Evolutionary conservation across 2,329 filamentous ascomycete species (phyloP).

Genomic region (Cytospora chrysosperma): DNA sequence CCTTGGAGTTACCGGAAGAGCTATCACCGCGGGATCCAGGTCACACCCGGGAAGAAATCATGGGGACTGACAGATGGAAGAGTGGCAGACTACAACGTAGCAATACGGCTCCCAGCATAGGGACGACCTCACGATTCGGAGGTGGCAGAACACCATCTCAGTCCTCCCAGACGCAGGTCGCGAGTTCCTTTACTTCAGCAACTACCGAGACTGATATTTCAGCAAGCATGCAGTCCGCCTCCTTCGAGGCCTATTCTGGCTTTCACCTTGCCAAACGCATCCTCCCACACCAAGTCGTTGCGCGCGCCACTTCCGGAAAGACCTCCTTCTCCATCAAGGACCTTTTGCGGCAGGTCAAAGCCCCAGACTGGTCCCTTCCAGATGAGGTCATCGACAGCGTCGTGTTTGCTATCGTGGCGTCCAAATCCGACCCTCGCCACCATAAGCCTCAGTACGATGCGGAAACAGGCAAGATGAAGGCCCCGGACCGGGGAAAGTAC

Average conservation of each 20-base stretch:
- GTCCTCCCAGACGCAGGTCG: conserved; percentile 16
- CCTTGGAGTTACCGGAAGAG: conserved; percentile 52
- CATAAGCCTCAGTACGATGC: conserved; percentile 49
- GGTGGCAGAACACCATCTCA: conserved; percentile 26
- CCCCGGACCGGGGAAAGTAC: conserved; percentile 73
- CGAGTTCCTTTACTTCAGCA: conserved; percentile 21
- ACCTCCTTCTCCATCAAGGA: conserved; percentile 77
- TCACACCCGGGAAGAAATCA: conserved; percentile 65
- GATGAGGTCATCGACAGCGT: conserved; percentile 85
- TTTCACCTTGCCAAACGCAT: conserved; percentile 81
- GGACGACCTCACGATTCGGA: conserved; percentile 25
- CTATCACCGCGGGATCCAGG: conserved; percentile 40
- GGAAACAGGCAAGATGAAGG: conserved; percentile 46
- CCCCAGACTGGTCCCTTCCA: conserved; percentile 78
- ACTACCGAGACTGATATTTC: conserved; percentile 32
- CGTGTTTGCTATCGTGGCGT: conserved; percentile 81
- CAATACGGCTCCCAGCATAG: conserved; percentile 41
- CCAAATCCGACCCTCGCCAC: conserved; percentile 76
- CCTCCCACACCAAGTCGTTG: conserved; percentile 76
- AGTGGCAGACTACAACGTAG: conserved; percentile 40
- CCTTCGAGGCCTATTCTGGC: conserved; percentile 83
- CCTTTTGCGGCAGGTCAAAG: conserved; percentile 76
- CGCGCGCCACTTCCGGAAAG: conserved; percentile 75
- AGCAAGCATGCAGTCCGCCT: conserved; percentile 45
- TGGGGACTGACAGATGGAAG: conserved; percentile 37